Percentiles rank a stretch among this genome's conserved stretches.
phyloP scores from a whole-genome alignment of 1,139 yeast genomes.

The Taphrina flavorubra region DNA sequence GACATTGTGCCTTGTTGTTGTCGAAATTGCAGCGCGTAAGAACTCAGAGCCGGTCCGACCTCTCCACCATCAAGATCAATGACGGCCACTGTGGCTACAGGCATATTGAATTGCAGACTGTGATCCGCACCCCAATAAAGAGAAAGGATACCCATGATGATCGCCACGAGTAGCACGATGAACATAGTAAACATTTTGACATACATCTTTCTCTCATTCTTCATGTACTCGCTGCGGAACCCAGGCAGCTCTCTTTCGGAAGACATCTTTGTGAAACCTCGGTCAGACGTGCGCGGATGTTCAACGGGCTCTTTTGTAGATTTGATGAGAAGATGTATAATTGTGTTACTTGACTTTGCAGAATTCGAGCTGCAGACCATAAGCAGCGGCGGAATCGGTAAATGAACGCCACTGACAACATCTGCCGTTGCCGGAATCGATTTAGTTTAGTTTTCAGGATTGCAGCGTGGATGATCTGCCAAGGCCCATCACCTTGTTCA shows the following conservation, averaged over 20 bases:
- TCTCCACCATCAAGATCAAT: constrained; percentile 37
- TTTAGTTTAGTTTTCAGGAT: too few relatives aligned
- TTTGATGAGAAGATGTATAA: too few relatives aligned
- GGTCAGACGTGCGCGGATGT: too few relatives aligned
- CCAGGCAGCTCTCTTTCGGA: constrained; percentile 21
- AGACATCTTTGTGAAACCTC: neutral
- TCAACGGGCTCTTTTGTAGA: too few relatives aligned
- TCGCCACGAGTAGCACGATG: constrained; percentile 21
- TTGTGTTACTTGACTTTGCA: neutral
- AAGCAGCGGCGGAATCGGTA: neutral
- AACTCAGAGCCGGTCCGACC: constrained; percentile 27
- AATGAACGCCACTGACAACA: constrained; percentile 7
- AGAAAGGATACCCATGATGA: constrained; percentile 28
- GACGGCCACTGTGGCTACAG: constrained; percentile 36
- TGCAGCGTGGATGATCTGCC: too few relatives aligned
- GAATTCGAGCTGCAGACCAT: neutral
- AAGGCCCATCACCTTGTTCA: too few relatives aligned
- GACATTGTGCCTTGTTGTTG: constrained; percentile 11
- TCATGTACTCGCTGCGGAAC: constrained; percentile 18
- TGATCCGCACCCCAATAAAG: constrained; percentile 41
- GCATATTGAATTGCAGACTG: constrained; percentile 33
- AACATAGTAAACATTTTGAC: constrained; percentile 20
- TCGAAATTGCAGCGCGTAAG: constrained; percentile 24
- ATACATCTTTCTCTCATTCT: constrained; percentile 27
- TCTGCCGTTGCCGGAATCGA: neutral